Evolutionary conservation across 768 basidiomycete genomes (phyloP).

Genomic region (Epithele typhae): DNA sequence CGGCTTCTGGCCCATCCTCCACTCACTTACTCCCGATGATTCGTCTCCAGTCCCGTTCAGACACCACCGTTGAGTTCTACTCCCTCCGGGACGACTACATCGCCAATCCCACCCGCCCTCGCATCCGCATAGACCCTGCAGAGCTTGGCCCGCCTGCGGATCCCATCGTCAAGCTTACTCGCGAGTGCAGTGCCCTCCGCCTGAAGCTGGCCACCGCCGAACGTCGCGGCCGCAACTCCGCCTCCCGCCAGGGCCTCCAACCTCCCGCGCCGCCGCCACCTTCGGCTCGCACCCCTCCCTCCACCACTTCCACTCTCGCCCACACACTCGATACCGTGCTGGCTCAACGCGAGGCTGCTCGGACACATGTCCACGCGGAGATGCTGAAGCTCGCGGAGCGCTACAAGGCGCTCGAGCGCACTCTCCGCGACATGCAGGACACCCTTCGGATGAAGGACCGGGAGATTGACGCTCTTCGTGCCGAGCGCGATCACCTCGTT

Average conservation of each 20-base stretch:
- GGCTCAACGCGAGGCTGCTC: constrained; percentile 11
- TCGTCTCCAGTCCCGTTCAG: constrained; percentile 29
- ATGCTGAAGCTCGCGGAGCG: constrained; percentile 56
- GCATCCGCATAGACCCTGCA: constrained; percentile 23
- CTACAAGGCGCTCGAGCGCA: constrained; percentile 57
- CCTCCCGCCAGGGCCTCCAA: background rate
- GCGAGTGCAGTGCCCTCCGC: constrained; percentile 43
- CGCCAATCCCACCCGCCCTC: constrained; percentile 25
- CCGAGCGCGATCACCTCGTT: constrained; percentile 31
- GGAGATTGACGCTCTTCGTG: constrained; percentile 54
- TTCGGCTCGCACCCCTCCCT: constrained; percentile 18
- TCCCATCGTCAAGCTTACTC: constrained; percentile 34
- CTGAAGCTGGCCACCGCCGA: constrained; percentile 35
- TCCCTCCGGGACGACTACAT: constrained; percentile 33
- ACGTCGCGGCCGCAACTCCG: constrained; percentile 27
- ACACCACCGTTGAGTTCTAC: constrained; percentile 56
- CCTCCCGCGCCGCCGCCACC: constrained; percentile 14
- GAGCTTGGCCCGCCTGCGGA: constrained; percentile 33
- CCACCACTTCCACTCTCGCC: background rate
- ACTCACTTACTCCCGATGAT: constrained; percentile 3
- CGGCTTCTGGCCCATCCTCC: constrained; percentile 5
- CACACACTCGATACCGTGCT: constrained; percentile 2
- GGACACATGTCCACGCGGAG: constrained; percentile 13
- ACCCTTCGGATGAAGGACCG: constrained; percentile 51
- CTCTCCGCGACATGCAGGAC: constrained; percentile 62